phyloP scores from a whole-genome alignment of 2,329 filamentous ascomycete genomes.

The Trichoderma citrinoviride region DNA sequence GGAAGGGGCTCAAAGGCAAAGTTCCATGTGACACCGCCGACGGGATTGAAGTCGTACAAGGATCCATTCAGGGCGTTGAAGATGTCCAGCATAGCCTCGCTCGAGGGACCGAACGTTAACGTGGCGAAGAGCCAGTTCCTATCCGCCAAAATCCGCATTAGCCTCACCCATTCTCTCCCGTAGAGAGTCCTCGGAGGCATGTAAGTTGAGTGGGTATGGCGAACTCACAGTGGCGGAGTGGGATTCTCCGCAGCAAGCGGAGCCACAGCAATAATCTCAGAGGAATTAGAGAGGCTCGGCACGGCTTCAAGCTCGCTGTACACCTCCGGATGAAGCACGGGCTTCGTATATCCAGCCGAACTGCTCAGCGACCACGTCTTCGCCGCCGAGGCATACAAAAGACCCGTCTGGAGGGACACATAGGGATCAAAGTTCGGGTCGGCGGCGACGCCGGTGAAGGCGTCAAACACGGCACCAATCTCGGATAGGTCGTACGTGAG shows the following conservation, averaged over 20 bases:
- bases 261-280: neutral
- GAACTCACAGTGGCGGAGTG: constrained; percentile 3
- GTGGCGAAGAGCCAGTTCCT: constrained; percentile 13
- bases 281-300: neutral
- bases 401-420: constrained; percentile 26
- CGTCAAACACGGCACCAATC: constrained; percentile 23
- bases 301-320: neutral
- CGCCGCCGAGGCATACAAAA: constrained; percentile 24
- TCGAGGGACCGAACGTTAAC: neutral
- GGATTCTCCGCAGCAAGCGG: constrained; percentile 1
- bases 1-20: constrained; percentile 11
- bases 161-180: neutral
- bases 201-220: neutral
- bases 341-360: constrained; percentile 25
- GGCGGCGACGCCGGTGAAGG: constrained; percentile 26
- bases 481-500: constrained; percentile 31
- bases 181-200: too few relatives aligned
- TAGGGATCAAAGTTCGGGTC: constrained; percentile 25
- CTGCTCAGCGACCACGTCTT: constrained; percentile 24
- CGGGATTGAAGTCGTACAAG: constrained; percentile 6
- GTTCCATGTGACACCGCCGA: neutral
- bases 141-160: neutral
- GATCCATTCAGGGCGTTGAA: constrained; percentile 4
- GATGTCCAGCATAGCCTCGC: constrained; percentile 5
- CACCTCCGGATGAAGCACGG: constrained; percentile 10